A percentile compares a stretch with the other conserved stretches of the same genome.
Conservation (phyloP, 1,284 basidiomycete genomes). For the Trichosporon coremiiforme region DNA sequence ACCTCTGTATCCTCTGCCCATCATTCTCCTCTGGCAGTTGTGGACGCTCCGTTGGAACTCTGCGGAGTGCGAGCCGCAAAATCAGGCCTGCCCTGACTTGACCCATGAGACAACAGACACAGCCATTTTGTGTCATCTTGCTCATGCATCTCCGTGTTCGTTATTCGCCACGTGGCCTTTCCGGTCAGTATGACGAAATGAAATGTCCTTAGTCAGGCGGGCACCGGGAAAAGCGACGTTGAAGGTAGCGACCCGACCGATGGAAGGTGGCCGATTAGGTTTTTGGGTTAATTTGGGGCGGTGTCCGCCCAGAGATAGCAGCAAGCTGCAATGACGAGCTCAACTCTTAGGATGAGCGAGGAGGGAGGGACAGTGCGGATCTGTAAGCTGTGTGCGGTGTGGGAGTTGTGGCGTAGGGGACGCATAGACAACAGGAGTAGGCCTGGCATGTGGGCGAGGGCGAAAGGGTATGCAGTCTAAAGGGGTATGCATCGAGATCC, state of each 20-base stretch:
- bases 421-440: background rate
- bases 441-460: too few species aligned
- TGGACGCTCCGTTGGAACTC: too few species aligned
- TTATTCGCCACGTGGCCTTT: background rate
- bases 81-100: too few species aligned
- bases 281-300: background rate
- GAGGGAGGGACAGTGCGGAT: background rate
- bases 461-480: too few species aligned
- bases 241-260: too few species aligned
- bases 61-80: too few species aligned
- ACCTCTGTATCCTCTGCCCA: too few species aligned
- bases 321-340: background rate
- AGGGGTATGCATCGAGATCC: too few species aligned
- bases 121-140: background rate
- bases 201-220: too few species aligned
- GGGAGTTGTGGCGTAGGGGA: background rate
- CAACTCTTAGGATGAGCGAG: too few species aligned
- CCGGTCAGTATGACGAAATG: background rate
- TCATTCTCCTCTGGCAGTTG: too few species aligned
- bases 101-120: too few species aligned
- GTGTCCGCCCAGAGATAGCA: background rate
- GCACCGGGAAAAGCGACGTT: conserved; percentile 8
- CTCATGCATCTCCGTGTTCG: background rate
- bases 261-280: background rate
- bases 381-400: background rate